These are phyloP conservation scores for Starmerella sp. DNA, from an alignment of 805 yeast genomes.

Conservation along the genomic window DNA sequence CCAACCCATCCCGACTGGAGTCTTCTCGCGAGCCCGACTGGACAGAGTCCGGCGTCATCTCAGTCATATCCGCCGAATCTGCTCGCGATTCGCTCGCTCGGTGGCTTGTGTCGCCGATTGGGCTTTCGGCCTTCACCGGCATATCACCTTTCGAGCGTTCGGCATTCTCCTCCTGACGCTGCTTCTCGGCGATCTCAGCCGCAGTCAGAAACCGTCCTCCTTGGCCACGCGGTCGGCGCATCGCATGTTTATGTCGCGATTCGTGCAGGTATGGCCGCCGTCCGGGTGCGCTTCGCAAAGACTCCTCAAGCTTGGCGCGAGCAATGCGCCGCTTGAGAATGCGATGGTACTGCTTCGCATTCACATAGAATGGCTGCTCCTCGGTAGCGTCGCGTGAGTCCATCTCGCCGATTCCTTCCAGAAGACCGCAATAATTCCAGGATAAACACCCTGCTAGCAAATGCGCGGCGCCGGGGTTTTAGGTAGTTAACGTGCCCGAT, in stretches of 20 bases:
- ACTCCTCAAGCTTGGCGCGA: constrained; percentile 83
- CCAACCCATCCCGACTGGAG: background rate
- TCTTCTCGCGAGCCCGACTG: background rate
- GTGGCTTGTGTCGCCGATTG: background rate
- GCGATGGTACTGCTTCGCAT: constrained; percentile 95
- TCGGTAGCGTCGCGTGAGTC: constrained; percentile 9
- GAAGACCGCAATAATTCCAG: too few relatives aligned
- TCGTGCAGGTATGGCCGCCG: constrained; percentile 92
- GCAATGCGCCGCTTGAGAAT: constrained; percentile 88
- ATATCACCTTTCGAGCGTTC: background rate
- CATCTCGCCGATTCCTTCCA: background rate
- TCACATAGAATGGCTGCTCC: constrained; percentile 93
- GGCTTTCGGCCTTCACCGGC: background rate
- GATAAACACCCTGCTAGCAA: background rate
- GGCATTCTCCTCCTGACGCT: background rate
- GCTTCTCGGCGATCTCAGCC: constrained; percentile 52
- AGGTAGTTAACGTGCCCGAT: background rate
- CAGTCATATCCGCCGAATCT: background rate
- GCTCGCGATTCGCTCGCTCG: background rate
- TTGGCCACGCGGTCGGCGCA: constrained; percentile 98
- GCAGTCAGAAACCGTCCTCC: constrained; percentile 97
- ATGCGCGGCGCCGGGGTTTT: background rate
- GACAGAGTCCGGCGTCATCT: background rate
- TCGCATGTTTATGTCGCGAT: constrained; percentile 95
- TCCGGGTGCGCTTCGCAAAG: constrained; percentile 73